Evolutionary conservation across 345 rosid genomes (phyloP).

Genomic region (Gossypium bickii): DNA sequence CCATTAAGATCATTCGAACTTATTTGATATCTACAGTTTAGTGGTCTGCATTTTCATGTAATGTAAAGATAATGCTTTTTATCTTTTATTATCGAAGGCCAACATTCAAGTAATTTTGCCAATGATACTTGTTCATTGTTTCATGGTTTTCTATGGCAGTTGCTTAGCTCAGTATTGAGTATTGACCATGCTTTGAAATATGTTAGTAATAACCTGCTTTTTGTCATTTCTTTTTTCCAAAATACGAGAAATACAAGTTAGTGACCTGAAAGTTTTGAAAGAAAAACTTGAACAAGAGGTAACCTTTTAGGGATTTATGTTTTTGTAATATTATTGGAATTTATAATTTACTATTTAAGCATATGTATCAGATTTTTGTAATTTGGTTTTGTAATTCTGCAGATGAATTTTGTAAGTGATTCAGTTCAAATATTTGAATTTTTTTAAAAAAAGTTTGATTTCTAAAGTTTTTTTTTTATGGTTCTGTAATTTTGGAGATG

Average conservation of each 20-base stretch:
- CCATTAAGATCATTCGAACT: not conserved
- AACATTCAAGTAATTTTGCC: not conserved
- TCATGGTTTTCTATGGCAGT: not conserved
- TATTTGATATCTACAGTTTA: not conserved
- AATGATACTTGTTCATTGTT: not conserved
- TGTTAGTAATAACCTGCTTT: not conserved
- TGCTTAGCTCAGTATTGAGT: not conserved
- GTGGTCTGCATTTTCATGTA: not conserved
- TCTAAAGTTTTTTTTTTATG: not conserved
- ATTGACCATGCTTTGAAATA: not conserved
- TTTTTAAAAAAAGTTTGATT: not conserved
- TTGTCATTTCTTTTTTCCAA: conserved; percentile 31
- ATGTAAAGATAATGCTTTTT: not conserved
- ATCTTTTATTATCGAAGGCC: not conserved
- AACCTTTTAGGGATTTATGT: conserved; percentile 18
- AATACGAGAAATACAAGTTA: conserved; percentile 64
- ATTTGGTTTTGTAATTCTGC: not conserved
- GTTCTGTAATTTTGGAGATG: not conserved
- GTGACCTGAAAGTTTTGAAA: conserved; percentile 68
- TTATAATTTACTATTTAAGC: not conserved
- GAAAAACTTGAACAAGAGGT: conserved; percentile 94
- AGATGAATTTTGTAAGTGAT: too few species aligned
- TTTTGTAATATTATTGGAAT: not conserved
- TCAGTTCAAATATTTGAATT: not conserved
- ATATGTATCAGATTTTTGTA: not conserved